Conservation (phyloP, 1,139 yeast species). For the Pichia sp. region DNA sequence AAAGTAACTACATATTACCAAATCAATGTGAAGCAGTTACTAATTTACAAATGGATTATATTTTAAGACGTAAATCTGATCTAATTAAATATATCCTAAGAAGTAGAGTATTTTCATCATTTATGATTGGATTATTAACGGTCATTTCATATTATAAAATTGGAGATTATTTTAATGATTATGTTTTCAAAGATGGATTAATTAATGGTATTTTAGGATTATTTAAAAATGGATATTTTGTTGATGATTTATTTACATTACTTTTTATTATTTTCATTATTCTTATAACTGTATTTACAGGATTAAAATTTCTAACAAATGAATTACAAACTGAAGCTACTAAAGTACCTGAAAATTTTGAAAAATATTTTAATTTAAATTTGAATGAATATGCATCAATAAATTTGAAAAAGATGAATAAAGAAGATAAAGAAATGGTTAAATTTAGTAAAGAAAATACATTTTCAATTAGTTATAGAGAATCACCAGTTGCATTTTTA, state of each 20-base stretch:
- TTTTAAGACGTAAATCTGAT: slow-evolving; percentile 48
- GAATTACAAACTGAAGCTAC: slow-evolving; percentile 42
- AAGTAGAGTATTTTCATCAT: slow-evolving; percentile 36
- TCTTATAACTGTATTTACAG: slow-evolving; percentile 25
- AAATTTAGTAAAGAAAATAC: slow-evolving; percentile 41
- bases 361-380: slow-evolving; percentile 48
- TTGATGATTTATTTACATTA: slow-evolving; percentile 32
- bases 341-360: slow-evolving; percentile 41
- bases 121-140: slow-evolving; percentile 8
- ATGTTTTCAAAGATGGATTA: slow-evolving; percentile 12
- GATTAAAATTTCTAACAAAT: slow-evolving; percentile 31
- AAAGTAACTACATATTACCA: slow-evolving; percentile 43
- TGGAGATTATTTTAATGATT: slow-evolving; percentile 16
- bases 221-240: slow-evolving; percentile 31
- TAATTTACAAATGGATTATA: slow-evolving; percentile 57
- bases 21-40: slow-evolving; percentile 53
- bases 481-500: slow-evolving; percentile 59
- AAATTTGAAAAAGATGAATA: slow-evolving; percentile 21
- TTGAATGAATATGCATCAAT: slow-evolving; percentile 40
- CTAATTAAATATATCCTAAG: slow-evolving; percentile 44
- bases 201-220: slow-evolving; percentile 22
- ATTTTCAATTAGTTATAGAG: slow-evolving; percentile 52
- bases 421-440: slow-evolving; percentile 28
- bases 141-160: slow-evolving; percentile 9
- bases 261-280: slow-evolving; percentile 23